Evolutionary conservation across 129 eudicot species (phyloP).

Genomic region (Flaveria trinervia): DNA sequence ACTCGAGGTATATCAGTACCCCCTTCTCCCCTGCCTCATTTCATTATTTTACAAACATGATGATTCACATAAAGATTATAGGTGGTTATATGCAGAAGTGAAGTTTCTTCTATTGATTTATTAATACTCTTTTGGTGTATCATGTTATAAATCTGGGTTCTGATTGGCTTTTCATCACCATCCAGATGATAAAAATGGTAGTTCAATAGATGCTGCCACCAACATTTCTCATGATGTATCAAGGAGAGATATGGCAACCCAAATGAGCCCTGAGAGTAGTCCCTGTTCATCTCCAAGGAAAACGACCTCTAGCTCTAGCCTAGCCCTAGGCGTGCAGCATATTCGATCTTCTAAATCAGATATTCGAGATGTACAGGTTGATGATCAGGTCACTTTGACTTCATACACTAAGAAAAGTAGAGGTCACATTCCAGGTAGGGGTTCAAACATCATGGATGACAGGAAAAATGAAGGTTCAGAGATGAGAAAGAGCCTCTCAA

Average conservation of each 20-base stretch:
- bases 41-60: not conserved
- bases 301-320: constrained; percentile 47
- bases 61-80: not conserved
- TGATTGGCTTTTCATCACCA: constrained; percentile 27
- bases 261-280: constrained; percentile 92
- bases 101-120: not conserved
- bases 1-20: constrained; percentile 47
- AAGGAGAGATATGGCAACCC: constrained; percentile 97
- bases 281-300: constrained; percentile 54
- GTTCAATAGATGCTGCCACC: constrained; percentile 36
- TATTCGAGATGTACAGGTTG: constrained; percentile 77
- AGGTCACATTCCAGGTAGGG: constrained; percentile 36
- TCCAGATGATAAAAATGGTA: constrained; percentile 55
- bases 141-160: not conserved
- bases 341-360: constrained; percentile 48
- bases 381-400: constrained; percentile 70
- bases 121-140: not conserved
- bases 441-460: constrained; percentile 48
- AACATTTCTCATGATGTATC: constrained; percentile 58
- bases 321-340: constrained; percentile 50
- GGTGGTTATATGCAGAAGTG: not conserved
- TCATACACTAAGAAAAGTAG: constrained; percentile 58
- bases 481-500: constrained; percentile 60
- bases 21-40: not conserved
- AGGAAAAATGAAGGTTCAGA: constrained; percentile 60